Conservation (phyloP, 2,329 filamentous ascomycete species). For the Sporothrix pallida region DNA sequence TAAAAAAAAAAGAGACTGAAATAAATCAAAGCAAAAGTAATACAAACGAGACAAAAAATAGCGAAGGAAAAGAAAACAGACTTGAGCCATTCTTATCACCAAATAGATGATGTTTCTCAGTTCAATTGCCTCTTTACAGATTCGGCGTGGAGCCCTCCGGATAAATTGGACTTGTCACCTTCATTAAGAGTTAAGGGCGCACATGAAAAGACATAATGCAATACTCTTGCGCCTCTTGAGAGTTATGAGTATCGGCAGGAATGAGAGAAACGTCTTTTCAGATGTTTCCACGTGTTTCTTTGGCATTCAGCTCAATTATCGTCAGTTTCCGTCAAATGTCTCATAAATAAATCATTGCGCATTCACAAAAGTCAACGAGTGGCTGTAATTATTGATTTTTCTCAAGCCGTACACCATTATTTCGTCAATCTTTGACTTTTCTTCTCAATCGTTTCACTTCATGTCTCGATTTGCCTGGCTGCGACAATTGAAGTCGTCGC, state of each 20-base stretch:
- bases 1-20: too few relatives aligned
- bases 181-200: not conserved
- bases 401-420: not conserved
- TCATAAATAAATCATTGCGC: not conserved
- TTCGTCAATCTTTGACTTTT: too few relatives aligned
- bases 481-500: slow-evolving; percentile 6
- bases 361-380: not conserved
- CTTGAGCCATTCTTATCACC: too few relatives aligned
- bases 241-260: not conserved
- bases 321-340: not conserved
- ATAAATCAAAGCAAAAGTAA: too few relatives aligned
- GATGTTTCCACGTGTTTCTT: slow-evolving; percentile 14
- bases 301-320: not conserved
- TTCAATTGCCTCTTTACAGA: not conserved
- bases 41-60: not conserved
- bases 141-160: not conserved
- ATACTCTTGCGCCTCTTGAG: not conserved
- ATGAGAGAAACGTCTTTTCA: not conserved
- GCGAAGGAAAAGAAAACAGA: not conserved
- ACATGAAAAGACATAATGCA: slow-evolving; percentile 2
- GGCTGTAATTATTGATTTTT: not conserved
- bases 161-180: not conserved
- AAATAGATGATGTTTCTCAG: not conserved
- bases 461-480: slow-evolving; percentile 1
- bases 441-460: not conserved